phyloP scores from a whole-genome alignment of 306 rosid genomes.

The Cicer bijugum region DNA sequence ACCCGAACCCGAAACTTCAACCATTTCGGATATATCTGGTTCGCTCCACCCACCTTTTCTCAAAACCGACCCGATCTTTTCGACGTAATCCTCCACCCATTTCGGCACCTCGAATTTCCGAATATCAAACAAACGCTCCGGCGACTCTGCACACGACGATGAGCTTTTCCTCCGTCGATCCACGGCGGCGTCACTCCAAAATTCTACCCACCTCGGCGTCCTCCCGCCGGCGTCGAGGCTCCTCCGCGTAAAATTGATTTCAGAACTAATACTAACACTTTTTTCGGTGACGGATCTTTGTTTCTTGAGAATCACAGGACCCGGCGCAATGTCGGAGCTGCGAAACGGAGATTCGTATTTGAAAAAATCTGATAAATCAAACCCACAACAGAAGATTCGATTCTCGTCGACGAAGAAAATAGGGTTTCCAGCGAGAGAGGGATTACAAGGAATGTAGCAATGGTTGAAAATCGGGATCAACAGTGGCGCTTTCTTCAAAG shows the following conservation, averaged over 20 bases:
- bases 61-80: conserved; percentile 67
- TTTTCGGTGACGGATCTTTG: conserved; percentile 76
- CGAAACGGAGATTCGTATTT: conserved; percentile 68
- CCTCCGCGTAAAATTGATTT: conserved; percentile 54
- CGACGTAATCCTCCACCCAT: conserved; percentile 79
- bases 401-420: conserved; percentile 79
- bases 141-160: conserved; percentile 48
- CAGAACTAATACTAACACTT: conserved; percentile 50
- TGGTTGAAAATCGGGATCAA: conserved; percentile 85
- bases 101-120: conserved; percentile 58
- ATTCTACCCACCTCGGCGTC: conserved; percentile 89
- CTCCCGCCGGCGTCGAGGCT: conserved; percentile 71
- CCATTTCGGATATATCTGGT: conserved; percentile 74
- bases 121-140: conserved; percentile 65
- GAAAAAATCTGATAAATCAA: conserved; percentile 81
- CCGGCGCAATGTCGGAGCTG: conserved; percentile 53
- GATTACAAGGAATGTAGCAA: conserved; percentile 87
- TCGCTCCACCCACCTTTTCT: conserved; percentile 90
- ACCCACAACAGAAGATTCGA: conserved; percentile 79
- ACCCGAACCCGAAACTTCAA: conserved; percentile 67
- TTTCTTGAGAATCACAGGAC: conserved; percentile 55
- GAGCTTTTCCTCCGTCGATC: conserved; percentile 65
- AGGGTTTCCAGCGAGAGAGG: conserved; percentile 80
- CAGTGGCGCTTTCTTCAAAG: conserved; percentile 77
- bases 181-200: conserved; percentile 82